Evolutionary conservation across 108 stramenopile genomes (phyloP).

Genomic region (Mediolabrus comicus): DNA sequence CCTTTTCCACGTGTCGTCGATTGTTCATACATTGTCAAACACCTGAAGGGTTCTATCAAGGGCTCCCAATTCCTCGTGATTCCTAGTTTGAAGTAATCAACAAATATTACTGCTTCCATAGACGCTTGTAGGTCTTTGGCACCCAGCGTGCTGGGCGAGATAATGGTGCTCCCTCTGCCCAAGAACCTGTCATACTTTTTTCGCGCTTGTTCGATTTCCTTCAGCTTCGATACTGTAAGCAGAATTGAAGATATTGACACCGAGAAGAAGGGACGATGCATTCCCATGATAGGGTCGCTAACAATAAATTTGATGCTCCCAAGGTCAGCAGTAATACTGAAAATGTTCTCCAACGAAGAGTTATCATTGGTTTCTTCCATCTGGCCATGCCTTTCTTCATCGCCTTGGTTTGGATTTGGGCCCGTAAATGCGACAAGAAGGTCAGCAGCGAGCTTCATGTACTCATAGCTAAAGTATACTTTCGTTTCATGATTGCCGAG

Average conservation of each 20-base stretch:
- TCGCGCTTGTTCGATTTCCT: constrained; percentile 13
- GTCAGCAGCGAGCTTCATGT: constrained; percentile 46
- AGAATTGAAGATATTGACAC: constrained; percentile 49
- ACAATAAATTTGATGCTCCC: constrained; percentile 58
- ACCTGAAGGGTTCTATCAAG: constrained; percentile 84
- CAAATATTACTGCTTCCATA: constrained; percentile 56
- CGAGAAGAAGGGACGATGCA: constrained; percentile 52
- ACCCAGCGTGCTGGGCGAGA: not conserved
- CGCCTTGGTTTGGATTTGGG: constrained; percentile 8
- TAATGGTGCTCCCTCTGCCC: not conserved
- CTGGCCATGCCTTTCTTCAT: constrained; percentile 32
- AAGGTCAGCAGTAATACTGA: constrained; percentile 52
- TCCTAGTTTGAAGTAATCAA: constrained; percentile 93
- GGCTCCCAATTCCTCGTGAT: constrained; percentile 95
- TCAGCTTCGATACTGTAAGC: constrained; percentile 58
- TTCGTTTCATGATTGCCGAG: constrained; percentile 57
- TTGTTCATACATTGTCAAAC: constrained; percentile 63
- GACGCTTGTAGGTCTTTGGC: constrained; percentile 26
- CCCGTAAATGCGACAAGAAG: constrained; percentile 42
- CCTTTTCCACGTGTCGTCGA: constrained; percentile 67
- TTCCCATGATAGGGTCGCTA: constrained; percentile 80
- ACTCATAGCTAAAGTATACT: constrained; percentile 62
- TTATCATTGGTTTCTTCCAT: constrained; percentile 20
- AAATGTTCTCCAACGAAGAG: constrained; percentile 26
- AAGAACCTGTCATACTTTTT: constrained; percentile 7